A percentile compares a stretch with the other conserved stretches of the same genome.
phyloP scores from a whole-genome alignment of 2,329 filamentous ascomycete species.

The Aspergillus sp. region DNA sequence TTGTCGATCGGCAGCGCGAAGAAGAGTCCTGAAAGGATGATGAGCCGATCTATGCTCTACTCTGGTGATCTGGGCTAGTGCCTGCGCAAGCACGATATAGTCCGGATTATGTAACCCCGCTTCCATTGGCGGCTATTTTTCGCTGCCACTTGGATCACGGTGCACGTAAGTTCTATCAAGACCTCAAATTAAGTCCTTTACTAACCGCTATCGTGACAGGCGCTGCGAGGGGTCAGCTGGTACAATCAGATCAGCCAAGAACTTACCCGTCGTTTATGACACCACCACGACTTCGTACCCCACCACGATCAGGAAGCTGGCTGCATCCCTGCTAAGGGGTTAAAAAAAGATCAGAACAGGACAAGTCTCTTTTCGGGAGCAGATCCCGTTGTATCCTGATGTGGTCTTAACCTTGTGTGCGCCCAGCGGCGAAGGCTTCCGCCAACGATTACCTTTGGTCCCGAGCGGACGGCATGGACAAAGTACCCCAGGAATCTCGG shows the following conservation, averaged over 20 bases:
- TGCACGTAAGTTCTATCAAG: background rate
- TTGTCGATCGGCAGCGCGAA: constrained; percentile 31
- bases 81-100: background rate
- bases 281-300: background rate
- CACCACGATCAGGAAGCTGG: background rate
- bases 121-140: constrained; percentile 12
- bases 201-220: no score
- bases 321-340: no score
- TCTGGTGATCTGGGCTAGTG: background rate
- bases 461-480: background rate
- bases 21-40: constrained; percentile 18
- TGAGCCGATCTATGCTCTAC: background rate
- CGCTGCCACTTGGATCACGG: background rate
- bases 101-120: background rate
- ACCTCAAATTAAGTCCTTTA: no score
- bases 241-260: background rate
- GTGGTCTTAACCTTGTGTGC: no score
- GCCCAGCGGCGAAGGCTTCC: no score
- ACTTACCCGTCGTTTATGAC: background rate
- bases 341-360: no score
- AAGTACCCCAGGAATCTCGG: background rate
- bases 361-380: no score
- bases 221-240: no score
- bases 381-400: no score
- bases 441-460: no score